Percentiles rank a stretch among this genome's conserved stretches.
These are phyloP conservation scores for Rhizopogon salebrosus DNA, from an alignment of 768 basidiomycete species.

Conservation along the genomic window DNA sequence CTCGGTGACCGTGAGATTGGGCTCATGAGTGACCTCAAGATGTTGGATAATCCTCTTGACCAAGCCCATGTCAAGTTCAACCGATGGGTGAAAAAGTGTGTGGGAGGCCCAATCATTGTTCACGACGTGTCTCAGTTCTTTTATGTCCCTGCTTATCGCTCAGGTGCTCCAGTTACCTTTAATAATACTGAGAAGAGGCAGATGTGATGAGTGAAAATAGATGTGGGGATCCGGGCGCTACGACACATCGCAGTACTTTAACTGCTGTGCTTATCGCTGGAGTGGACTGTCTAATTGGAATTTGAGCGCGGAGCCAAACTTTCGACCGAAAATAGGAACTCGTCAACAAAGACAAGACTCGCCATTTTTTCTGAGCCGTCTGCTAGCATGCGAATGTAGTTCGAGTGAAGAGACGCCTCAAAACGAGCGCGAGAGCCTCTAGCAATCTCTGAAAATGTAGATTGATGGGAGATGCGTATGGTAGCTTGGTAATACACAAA, in stretches of 20 bases:
- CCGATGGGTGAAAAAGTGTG: too few relatives aligned
- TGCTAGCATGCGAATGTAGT: not conserved
- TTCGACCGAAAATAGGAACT: not conserved
- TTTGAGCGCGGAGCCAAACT: not conserved
- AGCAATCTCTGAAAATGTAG: not conserved
- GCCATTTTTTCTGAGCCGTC: not conserved
- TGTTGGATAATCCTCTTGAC: constrained; percentile 18
- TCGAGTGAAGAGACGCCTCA: not conserved
- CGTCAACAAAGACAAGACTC: not conserved
- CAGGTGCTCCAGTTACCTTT: not conserved
- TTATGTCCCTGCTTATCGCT: not conserved
- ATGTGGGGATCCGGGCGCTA: not conserved
- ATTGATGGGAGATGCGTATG: constrained; percentile 5
- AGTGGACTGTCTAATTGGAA: not conserved
- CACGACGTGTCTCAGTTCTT: not conserved
- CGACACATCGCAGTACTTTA: too few relatives aligned
- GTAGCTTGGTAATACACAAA: constrained; percentile 22
- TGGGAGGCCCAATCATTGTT: not conserved
- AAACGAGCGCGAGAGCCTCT: not conserved
- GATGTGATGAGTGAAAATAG: not conserved
- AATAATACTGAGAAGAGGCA: too few relatives aligned
- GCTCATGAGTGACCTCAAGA: constrained; percentile 51
- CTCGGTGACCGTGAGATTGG: constrained; percentile 48
- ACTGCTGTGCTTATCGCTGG: not conserved
- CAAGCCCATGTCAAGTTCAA: constrained; percentile 15